Evolutionary conservation across 2,329 filamentous ascomycete genomes (phyloP).

Genomic region (Xylariaceae sp.): DNA sequence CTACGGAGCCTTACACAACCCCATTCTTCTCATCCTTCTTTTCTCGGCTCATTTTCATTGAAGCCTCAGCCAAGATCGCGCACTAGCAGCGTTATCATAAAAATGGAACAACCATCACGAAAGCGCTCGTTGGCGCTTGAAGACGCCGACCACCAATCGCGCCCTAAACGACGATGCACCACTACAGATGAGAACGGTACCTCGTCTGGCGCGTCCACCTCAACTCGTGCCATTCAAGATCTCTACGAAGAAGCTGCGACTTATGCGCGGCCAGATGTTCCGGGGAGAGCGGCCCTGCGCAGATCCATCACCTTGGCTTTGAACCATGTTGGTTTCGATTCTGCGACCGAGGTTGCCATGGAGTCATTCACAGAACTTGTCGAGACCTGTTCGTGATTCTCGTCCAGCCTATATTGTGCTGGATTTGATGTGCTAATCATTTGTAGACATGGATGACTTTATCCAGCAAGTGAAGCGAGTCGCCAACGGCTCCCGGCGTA

Average conservation of each 20-base stretch:
- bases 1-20: too few species aligned
- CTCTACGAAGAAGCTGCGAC: constrained; percentile 3
- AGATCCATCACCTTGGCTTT: constrained; percentile 53
- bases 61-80: background rate
- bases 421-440: constrained; percentile 18
- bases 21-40: too few species aligned
- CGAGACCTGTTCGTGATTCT: constrained; percentile 49
- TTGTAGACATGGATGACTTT: constrained; percentile 45
- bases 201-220: background rate
- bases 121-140: constrained; percentile 26
- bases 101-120: constrained; percentile 10
- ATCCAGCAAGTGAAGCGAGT: constrained; percentile 44
- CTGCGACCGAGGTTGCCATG: constrained; percentile 50
- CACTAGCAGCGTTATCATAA: background rate
- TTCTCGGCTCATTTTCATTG: too few species aligned
- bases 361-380: constrained; percentile 52
- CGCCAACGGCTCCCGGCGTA: constrained; percentile 46
- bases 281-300: constrained; percentile 42
- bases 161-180: constrained; percentile 28
- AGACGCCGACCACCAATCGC: constrained; percentile 11
- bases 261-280: constrained; percentile 29
- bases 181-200: constrained; percentile 19
- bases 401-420: background rate
- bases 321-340: constrained; percentile 54
- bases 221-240: constrained; percentile 6